Evolutionary conservation across 2,329 filamentous ascomycete genomes (phyloP), one percentile per base, ranked within the genome.

Genomic region (Alternaria gaisen): DNA sequence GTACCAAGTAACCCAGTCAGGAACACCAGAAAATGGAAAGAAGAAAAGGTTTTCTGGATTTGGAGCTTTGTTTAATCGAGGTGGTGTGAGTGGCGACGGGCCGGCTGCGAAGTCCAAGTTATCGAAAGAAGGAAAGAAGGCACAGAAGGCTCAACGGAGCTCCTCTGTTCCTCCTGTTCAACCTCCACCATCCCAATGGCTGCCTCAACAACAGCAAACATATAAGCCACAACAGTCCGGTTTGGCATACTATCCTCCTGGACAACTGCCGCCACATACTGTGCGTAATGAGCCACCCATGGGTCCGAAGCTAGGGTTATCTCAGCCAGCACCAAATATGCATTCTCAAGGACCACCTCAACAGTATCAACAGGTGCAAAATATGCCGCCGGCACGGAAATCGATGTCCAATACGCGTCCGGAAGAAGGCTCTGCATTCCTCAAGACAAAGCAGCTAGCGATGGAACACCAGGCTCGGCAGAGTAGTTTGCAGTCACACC

Each of bases 11-110:
- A 53, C 65, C 26, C 63, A 63, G 3, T 59, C 70, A n/a, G 57
- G 56, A 6, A 56, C 63, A 10, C 62, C 70, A 14, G 72, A 77
- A 38, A 51, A 61, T 3, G 69, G 71, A 52, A 79, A 77, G 66
- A 83, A 82, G 63, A 83, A 82, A 56, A 76, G 82, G 34, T 82
- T 83, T 48, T 83, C 82, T 2, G 68, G 76, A 4, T 64, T 84
- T 11, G 80, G 81, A 5, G 79, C 76, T 34, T 63, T 84, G 1
- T 83, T 84, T 54, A 73, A 77, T 30, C 74, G 81, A 32, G 77
- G 74, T 34, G 77, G 74, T 34, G 77, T 77, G 2, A 71, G 66
- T 12, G 73, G 70, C 11, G 66, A 74, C 38, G 62, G 61, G 6
- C 42, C 56, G 14, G 64, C 73, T 7, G 57, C 59, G 20, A 78